phyloP scores from a whole-genome alignment of 805 yeast genomes.

The Cyberlindnera meyerae region DNA sequence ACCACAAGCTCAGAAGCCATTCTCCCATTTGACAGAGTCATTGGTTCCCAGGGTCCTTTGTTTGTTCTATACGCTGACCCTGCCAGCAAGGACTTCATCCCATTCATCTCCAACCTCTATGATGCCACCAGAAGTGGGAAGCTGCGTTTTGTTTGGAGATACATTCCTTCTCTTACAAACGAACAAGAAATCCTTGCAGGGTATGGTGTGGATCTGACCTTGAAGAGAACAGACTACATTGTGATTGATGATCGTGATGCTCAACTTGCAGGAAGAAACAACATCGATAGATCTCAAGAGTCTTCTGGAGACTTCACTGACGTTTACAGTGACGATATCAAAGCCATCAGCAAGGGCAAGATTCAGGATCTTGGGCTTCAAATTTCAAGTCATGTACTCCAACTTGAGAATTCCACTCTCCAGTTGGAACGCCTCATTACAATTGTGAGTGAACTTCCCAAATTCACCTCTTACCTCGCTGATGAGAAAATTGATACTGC shows the following conservation, averaged over 20 bases:
- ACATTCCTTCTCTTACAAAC: slow-evolving; percentile 38
- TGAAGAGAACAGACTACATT: slow-evolving; percentile 63
- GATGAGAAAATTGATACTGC: slow-evolving; percentile 18
- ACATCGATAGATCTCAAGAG: background rate
- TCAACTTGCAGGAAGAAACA: background rate
- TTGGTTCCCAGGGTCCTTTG: slow-evolving; percentile 53
- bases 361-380: slow-evolving; percentile 36
- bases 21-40: slow-evolving; percentile 55
- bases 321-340: slow-evolving; percentile 27
- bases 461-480: slow-evolving; percentile 33
- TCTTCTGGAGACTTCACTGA: slow-evolving; percentile 14
- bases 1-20: slow-evolving; percentile 19
- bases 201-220: slow-evolving; percentile 59
- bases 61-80: slow-evolving; percentile 67
- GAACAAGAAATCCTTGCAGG: slow-evolving; percentile 41
- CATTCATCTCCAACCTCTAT: slow-evolving; percentile 54
- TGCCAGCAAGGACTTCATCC: slow-evolving; percentile 41
- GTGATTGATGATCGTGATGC: slow-evolving; percentile 56
- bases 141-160: slow-evolving; percentile 71
- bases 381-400: slow-evolving; percentile 30
- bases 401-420: slow-evolving; percentile 23
- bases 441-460: slow-evolving; percentile 51
- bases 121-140: slow-evolving; percentile 60
- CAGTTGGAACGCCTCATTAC: slow-evolving; percentile 35
- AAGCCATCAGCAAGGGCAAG: slow-evolving; percentile 28